These are phyloP conservation scores for Clathrospora elynae DNA, from an alignment of 2,329 filamentous ascomycete genomes.

Conservation along the genomic window DNA sequence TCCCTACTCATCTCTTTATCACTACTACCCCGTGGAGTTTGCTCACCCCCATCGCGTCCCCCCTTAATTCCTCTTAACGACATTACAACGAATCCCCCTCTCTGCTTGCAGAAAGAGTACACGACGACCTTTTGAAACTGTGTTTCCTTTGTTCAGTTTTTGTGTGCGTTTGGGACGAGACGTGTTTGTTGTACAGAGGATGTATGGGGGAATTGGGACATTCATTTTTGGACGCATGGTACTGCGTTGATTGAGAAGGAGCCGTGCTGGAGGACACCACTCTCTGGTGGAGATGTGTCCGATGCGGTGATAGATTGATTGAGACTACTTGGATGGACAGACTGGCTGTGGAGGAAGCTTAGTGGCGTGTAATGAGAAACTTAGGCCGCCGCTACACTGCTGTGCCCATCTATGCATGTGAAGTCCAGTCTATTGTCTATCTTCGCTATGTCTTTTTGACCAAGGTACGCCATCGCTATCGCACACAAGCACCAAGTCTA, in stretches of 20 bases:
- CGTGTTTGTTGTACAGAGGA: slow-evolving; percentile 22
- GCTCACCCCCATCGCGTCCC: slow-evolving; percentile 34
- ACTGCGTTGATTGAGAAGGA: slow-evolving; percentile 29
- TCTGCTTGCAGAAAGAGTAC: slow-evolving; percentile 42
- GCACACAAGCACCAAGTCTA: slow-evolving; percentile 14
- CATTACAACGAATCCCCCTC: slow-evolving; percentile 23
- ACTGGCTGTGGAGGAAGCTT: slow-evolving; percentile 30
- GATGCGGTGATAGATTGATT: slow-evolving; percentile 31
- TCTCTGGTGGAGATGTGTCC: slow-evolving; percentile 26
- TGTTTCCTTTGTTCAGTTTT: slow-evolving; percentile 40
- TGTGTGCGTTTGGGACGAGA: slow-evolving; percentile 18
- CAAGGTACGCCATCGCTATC: too few species aligned
- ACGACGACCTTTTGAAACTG: slow-evolving; percentile 38
- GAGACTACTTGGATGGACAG: slow-evolving; percentile 35
- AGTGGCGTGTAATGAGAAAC: slow-evolving; percentile 40
- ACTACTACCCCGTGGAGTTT: slow-evolving; percentile 27
- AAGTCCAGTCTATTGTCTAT: slow-evolving; percentile 9
- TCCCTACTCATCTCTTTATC: slow-evolving; percentile 19
- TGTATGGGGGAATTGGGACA: slow-evolving; percentile 21
- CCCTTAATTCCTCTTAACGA: slow-evolving; percentile 16
- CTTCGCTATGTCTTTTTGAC: background rate
- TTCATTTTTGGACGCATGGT: slow-evolving; percentile 29
- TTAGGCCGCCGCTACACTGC: slow-evolving; percentile 33
- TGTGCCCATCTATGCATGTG: slow-evolving; percentile 7
- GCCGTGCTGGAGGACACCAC: slow-evolving; percentile 32